phyloP scores from a whole-genome alignment of 2,329 filamentous ascomycete genomes.

The Arthrobotrys musiformis region DNA sequence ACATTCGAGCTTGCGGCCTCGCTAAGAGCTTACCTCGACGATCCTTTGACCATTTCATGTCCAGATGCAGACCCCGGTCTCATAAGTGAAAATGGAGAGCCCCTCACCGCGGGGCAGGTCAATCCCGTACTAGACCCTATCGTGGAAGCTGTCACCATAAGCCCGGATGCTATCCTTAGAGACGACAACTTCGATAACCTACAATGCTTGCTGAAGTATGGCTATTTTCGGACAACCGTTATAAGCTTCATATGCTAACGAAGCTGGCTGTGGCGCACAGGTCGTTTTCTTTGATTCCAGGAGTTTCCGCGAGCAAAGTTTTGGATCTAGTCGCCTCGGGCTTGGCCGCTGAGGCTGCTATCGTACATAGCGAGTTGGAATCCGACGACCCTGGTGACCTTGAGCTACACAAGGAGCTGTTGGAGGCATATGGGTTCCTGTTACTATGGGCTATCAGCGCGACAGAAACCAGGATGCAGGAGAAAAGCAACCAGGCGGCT shows the following conservation, averaged over 20 bases:
- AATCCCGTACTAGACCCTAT: constrained; percentile 90
- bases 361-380: constrained; percentile 85
- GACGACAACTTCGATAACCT: constrained; percentile 87
- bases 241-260: constrained; percentile 4
- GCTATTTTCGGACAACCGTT: background rate
- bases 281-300: constrained; percentile 81
- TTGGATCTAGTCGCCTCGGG: constrained; percentile 90
- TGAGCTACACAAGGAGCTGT: constrained; percentile 85
- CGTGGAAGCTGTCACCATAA: constrained; percentile 89
- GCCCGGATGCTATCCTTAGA: constrained; percentile 85
- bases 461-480: constrained; percentile 92
- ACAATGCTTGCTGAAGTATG: constrained; percentile 93
- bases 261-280: constrained; percentile 65
- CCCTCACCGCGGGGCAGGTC: constrained; percentile 79
- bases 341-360: constrained; percentile 84
- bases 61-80: constrained; percentile 85
- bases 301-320: constrained; percentile 87
- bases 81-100: constrained; percentile 85
- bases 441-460: constrained; percentile 94
- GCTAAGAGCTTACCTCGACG: constrained; percentile 95
- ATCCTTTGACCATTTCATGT: constrained; percentile 83
- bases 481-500: constrained; percentile 80
- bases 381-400: constrained; percentile 89
- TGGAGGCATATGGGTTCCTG: constrained; percentile 94
- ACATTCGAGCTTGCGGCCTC: constrained; percentile 96